phyloP scores from a whole-genome alignment of 2,329 filamentous ascomycete genomes.

The Colletotrichum caudatum region DNA sequence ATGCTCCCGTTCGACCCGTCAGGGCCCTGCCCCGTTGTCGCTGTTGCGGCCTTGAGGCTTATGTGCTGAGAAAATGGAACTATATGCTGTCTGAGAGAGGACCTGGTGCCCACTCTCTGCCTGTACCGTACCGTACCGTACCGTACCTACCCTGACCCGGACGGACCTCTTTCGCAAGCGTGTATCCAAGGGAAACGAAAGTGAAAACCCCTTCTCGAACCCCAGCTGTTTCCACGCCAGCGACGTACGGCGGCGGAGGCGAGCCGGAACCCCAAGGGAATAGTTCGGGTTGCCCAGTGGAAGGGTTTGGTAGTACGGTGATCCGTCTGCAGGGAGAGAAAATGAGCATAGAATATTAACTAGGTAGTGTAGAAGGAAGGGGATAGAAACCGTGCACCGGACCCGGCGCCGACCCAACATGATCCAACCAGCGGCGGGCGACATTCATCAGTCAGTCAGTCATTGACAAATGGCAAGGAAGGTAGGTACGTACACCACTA shows the following conservation, averaged over 20 bases:
- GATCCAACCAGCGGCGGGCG: neutral
- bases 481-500: neutral
- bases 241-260: conserved; percentile 13
- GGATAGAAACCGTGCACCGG: conserved; percentile 14
- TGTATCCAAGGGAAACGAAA: conserved; percentile 1
- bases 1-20: conserved; percentile 16
- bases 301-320: conserved; percentile 35
- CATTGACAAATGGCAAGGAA: neutral
- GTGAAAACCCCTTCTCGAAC: conserved; percentile 10
- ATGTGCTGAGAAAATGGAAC: neutral
- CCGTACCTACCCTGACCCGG: neutral
- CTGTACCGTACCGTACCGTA: neutral
- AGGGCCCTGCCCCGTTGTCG: conserved; percentile 2
- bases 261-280: conserved; percentile 10
- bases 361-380: neutral
- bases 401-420: conserved; percentile 8
- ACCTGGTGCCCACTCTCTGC: conserved; percentile 4
- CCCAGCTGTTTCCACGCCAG: conserved; percentile 26
- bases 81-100: conserved; percentile 3
- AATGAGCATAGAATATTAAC: conserved; percentile 11
- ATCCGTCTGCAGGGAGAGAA: conserved; percentile 26
- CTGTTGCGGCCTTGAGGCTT: conserved; percentile 6
- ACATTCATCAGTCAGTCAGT: neutral
- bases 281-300: conserved; percentile 39
- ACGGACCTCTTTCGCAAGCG: conserved; percentile 2